phyloP scores from a whole-genome alignment of 164 flowering plant species.

The Aristolochia contorta region DNA sequence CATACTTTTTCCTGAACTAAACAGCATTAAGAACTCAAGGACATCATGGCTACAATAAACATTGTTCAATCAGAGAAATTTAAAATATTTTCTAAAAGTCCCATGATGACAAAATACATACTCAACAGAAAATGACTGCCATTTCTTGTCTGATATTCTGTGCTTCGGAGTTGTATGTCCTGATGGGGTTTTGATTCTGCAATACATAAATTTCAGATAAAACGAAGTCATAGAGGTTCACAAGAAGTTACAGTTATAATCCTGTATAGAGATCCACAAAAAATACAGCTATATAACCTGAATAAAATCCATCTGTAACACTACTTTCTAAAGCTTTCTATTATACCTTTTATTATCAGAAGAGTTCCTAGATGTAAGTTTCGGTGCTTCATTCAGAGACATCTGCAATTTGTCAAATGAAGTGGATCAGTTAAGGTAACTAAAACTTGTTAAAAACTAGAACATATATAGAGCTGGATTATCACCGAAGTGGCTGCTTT shows the following conservation, averaged over 20 bases:
- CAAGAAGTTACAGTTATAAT: background rate
- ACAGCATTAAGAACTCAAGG: background rate
- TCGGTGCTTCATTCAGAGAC: slow-evolving; percentile 27
- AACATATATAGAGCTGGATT: slow-evolving; percentile 2
- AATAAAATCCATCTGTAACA: background rate
- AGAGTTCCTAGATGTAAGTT: slow-evolving; percentile 22
- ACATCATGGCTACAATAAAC: too few species aligned
- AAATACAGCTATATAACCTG: too few species aligned
- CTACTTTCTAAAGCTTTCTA: too few species aligned
- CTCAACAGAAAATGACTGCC: slow-evolving; percentile 24
- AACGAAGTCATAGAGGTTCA: background rate
- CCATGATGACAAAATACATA: slow-evolving; percentile 14
- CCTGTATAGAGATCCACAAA: too few species aligned
- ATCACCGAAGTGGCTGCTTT: slow-evolving; percentile 28
- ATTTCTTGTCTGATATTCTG: slow-evolving; percentile 21
- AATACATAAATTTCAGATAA: slow-evolving; percentile 1
- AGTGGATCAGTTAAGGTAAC: slow-evolving; percentile 4
- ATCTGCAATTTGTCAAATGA: slow-evolving; percentile 31
- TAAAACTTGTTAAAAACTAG: background rate
- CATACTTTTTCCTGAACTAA: background rate
- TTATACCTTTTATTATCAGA: slow-evolving; percentile 41
- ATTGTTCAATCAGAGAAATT: too few species aligned
- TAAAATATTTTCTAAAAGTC: background rate
- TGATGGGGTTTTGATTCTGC: slow-evolving; percentile 26
- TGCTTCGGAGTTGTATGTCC: slow-evolving; percentile 21